phyloP scores from a whole-genome alignment of 495 filamentous ascomycete genomes.

The Cairneyella variabilis region DNA sequence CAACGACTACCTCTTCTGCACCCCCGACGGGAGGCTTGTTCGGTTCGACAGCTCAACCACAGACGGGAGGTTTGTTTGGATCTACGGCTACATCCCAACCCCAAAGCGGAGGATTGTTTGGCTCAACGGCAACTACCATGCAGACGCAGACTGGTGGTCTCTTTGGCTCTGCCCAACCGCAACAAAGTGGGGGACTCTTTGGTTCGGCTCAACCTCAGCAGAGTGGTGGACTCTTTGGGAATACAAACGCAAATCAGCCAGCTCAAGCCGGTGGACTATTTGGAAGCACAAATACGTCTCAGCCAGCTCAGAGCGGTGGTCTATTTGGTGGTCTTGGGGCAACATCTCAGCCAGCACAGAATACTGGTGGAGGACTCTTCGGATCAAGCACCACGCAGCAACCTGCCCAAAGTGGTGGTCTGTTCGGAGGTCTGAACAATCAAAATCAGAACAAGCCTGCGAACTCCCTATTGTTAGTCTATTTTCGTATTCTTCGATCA shows the following conservation, averaged over 20 bases:
- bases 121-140: constrained; percentile 27
- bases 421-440: constrained; percentile 32
- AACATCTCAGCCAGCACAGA: constrained; percentile 25
- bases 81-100: constrained; percentile 30
- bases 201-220: constrained; percentile 20
- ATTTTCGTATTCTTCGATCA: background rate
- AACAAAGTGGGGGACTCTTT: constrained; percentile 32
- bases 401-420: constrained; percentile 28
- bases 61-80: constrained; percentile 36
- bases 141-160: constrained; percentile 26
- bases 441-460: constrained; percentile 29
- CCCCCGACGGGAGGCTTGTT: constrained; percentile 33
- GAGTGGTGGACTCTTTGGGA: constrained; percentile 33
- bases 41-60: constrained; percentile 29
- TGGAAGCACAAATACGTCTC: constrained; percentile 28
- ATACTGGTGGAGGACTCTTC: constrained; percentile 43
- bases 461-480: constrained; percentile 25
- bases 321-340: constrained; percentile 25
- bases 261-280: constrained; percentile 30
- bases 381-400: constrained; percentile 35
- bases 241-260: constrained; percentile 11
- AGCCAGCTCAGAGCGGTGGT: constrained; percentile 27
- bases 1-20: constrained; percentile 34
- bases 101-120: constrained; percentile 34
- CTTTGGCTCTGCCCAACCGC: constrained; percentile 29